Evolutionary conservation across 768 basidiomycete genomes (phyloP).

Genomic region (Botryobasidium botryosum): DNA sequence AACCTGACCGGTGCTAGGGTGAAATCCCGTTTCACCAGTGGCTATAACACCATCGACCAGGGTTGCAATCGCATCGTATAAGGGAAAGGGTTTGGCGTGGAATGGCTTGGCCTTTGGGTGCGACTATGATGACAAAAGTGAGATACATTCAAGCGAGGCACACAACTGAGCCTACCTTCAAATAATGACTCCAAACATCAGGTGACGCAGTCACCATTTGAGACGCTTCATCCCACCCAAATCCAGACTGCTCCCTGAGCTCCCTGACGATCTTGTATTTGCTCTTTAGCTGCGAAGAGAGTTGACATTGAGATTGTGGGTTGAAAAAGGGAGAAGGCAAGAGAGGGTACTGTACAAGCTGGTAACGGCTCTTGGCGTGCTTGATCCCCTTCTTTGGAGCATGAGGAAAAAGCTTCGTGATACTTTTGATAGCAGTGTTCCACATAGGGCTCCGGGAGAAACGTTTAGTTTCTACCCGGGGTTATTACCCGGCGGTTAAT

Average conservation of each 20-base stretch:
- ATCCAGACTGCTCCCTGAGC: background rate
- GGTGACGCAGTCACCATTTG: background rate
- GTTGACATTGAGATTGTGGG: no score
- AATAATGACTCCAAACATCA: background rate
- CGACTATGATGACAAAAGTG: background rate
- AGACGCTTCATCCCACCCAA: background rate
- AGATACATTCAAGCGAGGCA: background rate
- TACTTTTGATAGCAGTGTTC: no score
- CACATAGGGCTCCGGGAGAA: no score
- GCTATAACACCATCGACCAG: background rate
- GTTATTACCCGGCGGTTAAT: no score
- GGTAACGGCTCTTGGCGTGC: no score
- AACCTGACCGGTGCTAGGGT: no score
- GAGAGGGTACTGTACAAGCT: no score
- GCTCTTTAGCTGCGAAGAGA: background rate
- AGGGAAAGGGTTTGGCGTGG: background rate
- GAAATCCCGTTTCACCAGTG: no score
- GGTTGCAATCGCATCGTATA: background rate
- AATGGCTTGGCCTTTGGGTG: background rate
- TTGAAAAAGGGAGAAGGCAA: no score
- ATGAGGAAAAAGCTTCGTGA: no score
- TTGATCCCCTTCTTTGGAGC: no score
- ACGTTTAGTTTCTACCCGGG: no score
- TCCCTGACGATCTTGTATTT: background rate
- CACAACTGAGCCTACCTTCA: background rate